Evolutionary conservation across 306 rosid genomes (phyloP), one percentile per base, ranked within the genome.

Genomic region (Cicer cuneatum): DNA sequence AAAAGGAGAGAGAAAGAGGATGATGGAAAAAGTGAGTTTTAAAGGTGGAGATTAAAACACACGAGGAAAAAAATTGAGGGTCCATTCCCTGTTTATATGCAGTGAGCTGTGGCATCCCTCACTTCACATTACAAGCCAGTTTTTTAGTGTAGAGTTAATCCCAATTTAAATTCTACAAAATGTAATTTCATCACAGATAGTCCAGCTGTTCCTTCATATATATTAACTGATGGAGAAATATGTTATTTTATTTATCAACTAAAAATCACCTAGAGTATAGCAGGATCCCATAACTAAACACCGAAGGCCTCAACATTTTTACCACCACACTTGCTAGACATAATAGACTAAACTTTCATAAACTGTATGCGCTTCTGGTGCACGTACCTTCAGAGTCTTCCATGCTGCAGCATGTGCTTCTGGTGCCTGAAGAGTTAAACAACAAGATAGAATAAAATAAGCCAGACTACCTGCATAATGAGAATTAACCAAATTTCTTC

Each of bases 401-500:
- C 99, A 94, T 14, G 99, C 96, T 16, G 80, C 82, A 71, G 93
- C 95, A 90, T 94, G 89, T 58, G 87, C 93, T 85, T 89, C 93
- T 68, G 99, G 99, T 72, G 87, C 78, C 99, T 94, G 87, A 67
- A 53, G 68, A 83, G 71, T 75, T 72, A 53, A 81, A 71, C 74
- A 40, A 73, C 61, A 71, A 41, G 51, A 35, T 51, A 70, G 38
- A 77, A 73, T 15, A 12, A 82, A 80, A 78, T 53, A 18, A 77
- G 73, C 33, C 61, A 12, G 47, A 54, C 13, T 14, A 56, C 7
- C 64, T 46, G 57, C 46, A 84, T 21, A 53, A 71, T 60, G 54
- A 66, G 11, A 29, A 61, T 49, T 24, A 66, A 48, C 49, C 42
- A 71, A 80, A 71, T 65, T 42, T 76, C 71, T 70, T 74, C 41